A percentile compares a stretch with the other conserved stretches of the same genome.
phyloP scores from a whole-genome alignment of 352 stramenopile species.

The Globisporangium polare region DNA sequence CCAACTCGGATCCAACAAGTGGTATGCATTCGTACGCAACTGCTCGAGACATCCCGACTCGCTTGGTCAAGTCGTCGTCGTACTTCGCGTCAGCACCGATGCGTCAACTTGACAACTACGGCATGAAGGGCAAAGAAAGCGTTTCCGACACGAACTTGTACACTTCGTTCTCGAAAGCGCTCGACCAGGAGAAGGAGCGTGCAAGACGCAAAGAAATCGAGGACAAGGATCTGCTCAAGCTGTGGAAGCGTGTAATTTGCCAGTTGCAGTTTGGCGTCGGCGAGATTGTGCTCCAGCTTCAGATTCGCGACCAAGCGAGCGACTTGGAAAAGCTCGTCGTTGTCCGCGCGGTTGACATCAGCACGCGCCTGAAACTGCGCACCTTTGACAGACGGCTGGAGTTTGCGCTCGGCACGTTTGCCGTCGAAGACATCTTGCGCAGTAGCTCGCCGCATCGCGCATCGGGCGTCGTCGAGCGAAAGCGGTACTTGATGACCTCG shows the following conservation, averaged over 20 bases:
- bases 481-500: constrained; percentile 61
- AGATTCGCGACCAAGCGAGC: constrained; percentile 45
- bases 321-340: constrained; percentile 46
- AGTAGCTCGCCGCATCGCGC: background rate
- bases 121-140: constrained; percentile 14
- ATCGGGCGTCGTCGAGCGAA: constrained; percentile 16
- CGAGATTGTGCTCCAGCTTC: constrained; percentile 44
- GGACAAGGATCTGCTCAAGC: constrained; percentile 68
- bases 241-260: constrained; percentile 73
- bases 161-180: constrained; percentile 29
- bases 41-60: constrained; percentile 15
- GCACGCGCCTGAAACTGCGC: constrained; percentile 52
- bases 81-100: constrained; percentile 19
- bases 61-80: constrained; percentile 20
- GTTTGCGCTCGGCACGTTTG: constrained; percentile 70
- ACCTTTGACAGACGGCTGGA: constrained; percentile 67
- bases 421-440: constrained; percentile 69
- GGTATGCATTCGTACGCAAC: background rate
- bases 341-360: constrained; percentile 53
- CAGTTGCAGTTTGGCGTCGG: constrained; percentile 54
- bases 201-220: constrained; percentile 49
- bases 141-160: constrained; percentile 32
- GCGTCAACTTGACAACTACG: background rate
- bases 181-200: constrained; percentile 34
- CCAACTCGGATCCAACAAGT: constrained; percentile 12